phyloP scores from a whole-genome alignment of 23 red algal species.

The Chondrus crispus region DNA sequence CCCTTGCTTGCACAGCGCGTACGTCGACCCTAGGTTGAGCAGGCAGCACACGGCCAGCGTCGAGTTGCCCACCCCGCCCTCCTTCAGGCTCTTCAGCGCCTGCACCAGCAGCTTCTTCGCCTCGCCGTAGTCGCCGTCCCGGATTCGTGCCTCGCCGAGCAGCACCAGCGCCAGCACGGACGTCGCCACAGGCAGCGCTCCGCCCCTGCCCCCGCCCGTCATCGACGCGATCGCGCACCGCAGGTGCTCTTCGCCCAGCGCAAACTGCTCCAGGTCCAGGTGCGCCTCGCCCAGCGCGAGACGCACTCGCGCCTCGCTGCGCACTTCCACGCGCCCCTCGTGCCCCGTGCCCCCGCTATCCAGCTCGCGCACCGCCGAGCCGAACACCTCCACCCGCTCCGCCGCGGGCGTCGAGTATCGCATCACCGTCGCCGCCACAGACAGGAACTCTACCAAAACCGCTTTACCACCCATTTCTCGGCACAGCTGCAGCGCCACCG shows the following conservation, averaged over 20 bases:
- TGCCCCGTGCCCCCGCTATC: not conserved
- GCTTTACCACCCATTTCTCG: not conserved
- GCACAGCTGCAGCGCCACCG: constrained; percentile 15
- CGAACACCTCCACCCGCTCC: not conserved
- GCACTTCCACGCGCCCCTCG: not conserved
- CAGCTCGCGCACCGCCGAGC: not conserved
- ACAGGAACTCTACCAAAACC: constrained; percentile 31
- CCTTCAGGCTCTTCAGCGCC: constrained; percentile 32
- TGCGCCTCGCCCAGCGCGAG: constrained; percentile 69
- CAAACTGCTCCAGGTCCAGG: constrained; percentile 41
- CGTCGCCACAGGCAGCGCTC: not conserved
- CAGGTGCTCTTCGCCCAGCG: constrained; percentile 42
- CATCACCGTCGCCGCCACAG: constrained; percentile 58
- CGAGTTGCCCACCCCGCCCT: constrained; percentile 18
- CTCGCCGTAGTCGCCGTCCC: constrained; percentile 29
- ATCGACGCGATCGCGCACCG: constrained; percentile 33
- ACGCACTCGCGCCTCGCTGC: constrained; percentile 32
- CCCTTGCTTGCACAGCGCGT: constrained; percentile 21
- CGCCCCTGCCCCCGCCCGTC: not conserved
- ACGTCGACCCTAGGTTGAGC: constrained; percentile 45
- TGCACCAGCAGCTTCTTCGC: constrained; percentile 38
- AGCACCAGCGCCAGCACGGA: constrained; percentile 44
- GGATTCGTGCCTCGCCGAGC: constrained; percentile 45
- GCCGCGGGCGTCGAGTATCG: constrained; percentile 54
- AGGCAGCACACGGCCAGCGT: constrained; percentile 64